These are phyloP conservation scores for Volutella citrinella DNA, from an alignment of 2,329 filamentous ascomycete species.

Conservation along the genomic window DNA sequence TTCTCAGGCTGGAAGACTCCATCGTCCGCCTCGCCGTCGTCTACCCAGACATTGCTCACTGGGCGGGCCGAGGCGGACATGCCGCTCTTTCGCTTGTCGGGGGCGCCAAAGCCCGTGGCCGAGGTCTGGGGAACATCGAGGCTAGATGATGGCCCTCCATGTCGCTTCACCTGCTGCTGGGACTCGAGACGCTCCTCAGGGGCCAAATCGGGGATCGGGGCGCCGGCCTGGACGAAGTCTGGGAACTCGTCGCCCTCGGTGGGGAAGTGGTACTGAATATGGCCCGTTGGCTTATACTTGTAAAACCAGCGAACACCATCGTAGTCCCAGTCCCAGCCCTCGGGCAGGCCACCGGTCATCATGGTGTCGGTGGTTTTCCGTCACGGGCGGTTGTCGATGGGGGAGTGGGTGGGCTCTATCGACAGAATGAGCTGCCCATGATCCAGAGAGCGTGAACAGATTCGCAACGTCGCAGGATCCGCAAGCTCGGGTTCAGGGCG, in stretches of 20 bases:
- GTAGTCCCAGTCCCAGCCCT: conserved; percentile 57
- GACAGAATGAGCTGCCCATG: too few species aligned
- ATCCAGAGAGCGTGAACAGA: too few species aligned
- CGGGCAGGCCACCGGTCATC: conserved; percentile 44
- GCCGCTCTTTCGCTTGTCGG: conserved; percentile 14
- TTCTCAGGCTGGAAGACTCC: conserved; percentile 50
- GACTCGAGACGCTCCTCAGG: conserved; percentile 54
- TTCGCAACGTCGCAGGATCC: too few species aligned
- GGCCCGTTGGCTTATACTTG: conserved; percentile 51
- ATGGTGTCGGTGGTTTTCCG: conserved; percentile 14
- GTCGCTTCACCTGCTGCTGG: conserved; percentile 46
- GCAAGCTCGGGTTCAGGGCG: too few species aligned
- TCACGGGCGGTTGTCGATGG: neutral
- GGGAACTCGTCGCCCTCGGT: conserved; percentile 57
- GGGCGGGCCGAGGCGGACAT: conserved; percentile 34
- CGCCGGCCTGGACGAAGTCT: conserved; percentile 42
- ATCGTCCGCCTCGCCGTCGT: conserved; percentile 26
- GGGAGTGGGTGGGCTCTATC: conserved; percentile 3
- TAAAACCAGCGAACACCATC: conserved; percentile 58
- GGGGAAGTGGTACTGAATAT: conserved; percentile 56
- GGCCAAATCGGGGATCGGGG: conserved; percentile 38
- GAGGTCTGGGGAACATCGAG: conserved; percentile 6
- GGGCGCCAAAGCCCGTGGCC: conserved; percentile 7
- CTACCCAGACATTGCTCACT: conserved; percentile 31
- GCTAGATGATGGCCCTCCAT: conserved; percentile 16